phyloP scores from a whole-genome alignment of 1,284 basidiomycete species.

The Limonomyces culmigenus region DNA sequence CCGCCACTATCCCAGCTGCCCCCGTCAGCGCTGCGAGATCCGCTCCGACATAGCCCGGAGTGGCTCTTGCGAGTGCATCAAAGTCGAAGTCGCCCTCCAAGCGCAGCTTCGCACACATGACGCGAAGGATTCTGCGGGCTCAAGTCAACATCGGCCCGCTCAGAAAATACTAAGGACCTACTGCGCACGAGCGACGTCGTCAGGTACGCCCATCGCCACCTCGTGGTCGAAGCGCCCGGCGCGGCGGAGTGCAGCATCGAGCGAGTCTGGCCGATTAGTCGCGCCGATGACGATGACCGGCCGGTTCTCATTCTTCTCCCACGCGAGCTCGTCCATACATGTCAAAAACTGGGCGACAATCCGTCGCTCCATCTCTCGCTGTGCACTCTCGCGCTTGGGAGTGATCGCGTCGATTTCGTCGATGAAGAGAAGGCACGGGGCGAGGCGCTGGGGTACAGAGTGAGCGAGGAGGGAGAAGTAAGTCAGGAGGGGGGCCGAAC shows the following conservation, averaged over 20 bases:
- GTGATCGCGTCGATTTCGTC: conserved; percentile 99
- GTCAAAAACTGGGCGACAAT: conserved; percentile 97
- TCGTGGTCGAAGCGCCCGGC: conserved; percentile 99
- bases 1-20: conserved; percentile 89
- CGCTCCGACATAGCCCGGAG: conserved; percentile 94
- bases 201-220: conserved; percentile 97
- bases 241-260: conserved; percentile 93
- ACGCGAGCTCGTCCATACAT: conserved; percentile 97
- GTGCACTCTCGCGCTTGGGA: conserved; percentile 94
- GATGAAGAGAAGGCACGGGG: conserved; percentile 99
- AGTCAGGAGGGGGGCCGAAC: too few species aligned
- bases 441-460: too few species aligned
- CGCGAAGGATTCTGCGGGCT: conserved; percentile 67
- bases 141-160: too few species aligned
- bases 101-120: conserved; percentile 60
- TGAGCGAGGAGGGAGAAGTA: too few species aligned
- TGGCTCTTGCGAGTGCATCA: conserved; percentile 70
- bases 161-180: too few species aligned
- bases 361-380: conserved; percentile 97
- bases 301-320: conserved; percentile 95
- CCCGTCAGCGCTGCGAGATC: conserved; percentile 85
- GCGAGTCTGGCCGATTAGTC: conserved; percentile 97
- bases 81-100: conserved; percentile 77
- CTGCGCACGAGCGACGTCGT: too few species aligned
- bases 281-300: conserved; percentile 99